Conservation (phyloP, 352 stramenopile genomes). For the Phytophthora brassicae region DNA sequence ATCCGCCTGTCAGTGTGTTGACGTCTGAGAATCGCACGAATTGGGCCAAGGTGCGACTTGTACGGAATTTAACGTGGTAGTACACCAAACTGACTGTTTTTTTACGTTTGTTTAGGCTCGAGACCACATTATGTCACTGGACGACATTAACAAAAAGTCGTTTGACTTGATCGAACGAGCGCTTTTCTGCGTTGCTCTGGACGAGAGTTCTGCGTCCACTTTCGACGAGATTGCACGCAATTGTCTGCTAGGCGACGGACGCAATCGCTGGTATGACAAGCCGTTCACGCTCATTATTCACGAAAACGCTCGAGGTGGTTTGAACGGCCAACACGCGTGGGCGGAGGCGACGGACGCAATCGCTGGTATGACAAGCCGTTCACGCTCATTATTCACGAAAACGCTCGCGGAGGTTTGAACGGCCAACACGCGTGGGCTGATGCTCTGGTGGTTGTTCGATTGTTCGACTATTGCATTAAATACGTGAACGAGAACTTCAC, state of each 20-base stretch:
- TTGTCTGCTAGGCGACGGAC: conserved; percentile 84
- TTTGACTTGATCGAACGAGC: conserved; percentile 93
- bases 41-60: conserved; percentile 88
- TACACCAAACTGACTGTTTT: no score
- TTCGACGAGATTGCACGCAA: conserved; percentile 88
- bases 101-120: no score
- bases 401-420: conserved; percentile 94
- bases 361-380: conserved; percentile 99
- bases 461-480: conserved; percentile 95
- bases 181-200: conserved; percentile 93
- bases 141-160: conserved; percentile 87
- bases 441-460: conserved; percentile 93
- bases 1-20: conserved; percentile 91
- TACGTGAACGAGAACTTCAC: conserved; percentile 91
- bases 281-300: conserved; percentile 96
- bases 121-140: conserved; percentile 81
- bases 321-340: conserved; percentile 97
- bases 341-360: conserved; percentile 98
- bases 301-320: conserved; percentile 93
- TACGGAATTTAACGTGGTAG: neutral
- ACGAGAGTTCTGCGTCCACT: conserved; percentile 81
- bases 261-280: conserved; percentile 99
- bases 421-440: conserved; percentile 98
- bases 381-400: conserved; percentile 95
- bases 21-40: conserved; percentile 94